phyloP scores from a whole-genome alignment of 257 asterid genomes.

The Fraxinus pennsylvanica region DNA sequence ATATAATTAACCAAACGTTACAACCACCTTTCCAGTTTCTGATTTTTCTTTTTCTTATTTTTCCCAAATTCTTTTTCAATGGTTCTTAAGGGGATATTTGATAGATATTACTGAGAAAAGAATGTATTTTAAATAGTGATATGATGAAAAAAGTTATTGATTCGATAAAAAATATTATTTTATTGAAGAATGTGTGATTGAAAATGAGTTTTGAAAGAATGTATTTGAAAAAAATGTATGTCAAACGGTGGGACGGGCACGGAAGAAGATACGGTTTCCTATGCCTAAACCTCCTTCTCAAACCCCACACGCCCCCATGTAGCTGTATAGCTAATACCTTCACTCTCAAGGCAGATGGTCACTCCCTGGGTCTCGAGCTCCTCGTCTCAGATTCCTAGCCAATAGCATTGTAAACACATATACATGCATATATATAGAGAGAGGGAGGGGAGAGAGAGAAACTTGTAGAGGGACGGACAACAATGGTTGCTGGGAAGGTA shows the following conservation, averaged over 20 bases:
- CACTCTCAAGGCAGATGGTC: not conserved
- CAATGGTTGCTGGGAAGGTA: conserved; percentile 64
- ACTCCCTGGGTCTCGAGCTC: conserved; percentile 2
- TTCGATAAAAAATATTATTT: too few species aligned
- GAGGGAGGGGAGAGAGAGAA: not conserved
- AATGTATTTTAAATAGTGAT: too few species aligned
- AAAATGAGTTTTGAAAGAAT: too few species aligned
- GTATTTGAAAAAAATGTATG: too few species aligned
- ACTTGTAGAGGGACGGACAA: conserved; percentile 31
- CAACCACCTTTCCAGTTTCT: conserved; percentile 24
- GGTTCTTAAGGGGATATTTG: not conserved
- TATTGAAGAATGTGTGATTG: too few species aligned
- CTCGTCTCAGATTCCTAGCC: conserved; percentile 26
- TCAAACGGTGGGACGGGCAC: not conserved
- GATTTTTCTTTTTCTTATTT: conserved; percentile 6
- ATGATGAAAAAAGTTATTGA: too few species aligned
- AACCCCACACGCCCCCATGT: not conserved
- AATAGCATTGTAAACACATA: conserved; percentile 17
- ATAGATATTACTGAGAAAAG: too few species aligned
- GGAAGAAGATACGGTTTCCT: not conserved
- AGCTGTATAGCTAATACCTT: not conserved
- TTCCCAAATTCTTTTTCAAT: not conserved
- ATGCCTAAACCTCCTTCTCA: not conserved
- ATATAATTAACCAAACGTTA: conserved; percentile 43
- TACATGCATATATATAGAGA: not conserved